Conservation (phyloP, 2,329 filamentous ascomycete species). For the Calonectria pseudoreteaudii region DNA sequence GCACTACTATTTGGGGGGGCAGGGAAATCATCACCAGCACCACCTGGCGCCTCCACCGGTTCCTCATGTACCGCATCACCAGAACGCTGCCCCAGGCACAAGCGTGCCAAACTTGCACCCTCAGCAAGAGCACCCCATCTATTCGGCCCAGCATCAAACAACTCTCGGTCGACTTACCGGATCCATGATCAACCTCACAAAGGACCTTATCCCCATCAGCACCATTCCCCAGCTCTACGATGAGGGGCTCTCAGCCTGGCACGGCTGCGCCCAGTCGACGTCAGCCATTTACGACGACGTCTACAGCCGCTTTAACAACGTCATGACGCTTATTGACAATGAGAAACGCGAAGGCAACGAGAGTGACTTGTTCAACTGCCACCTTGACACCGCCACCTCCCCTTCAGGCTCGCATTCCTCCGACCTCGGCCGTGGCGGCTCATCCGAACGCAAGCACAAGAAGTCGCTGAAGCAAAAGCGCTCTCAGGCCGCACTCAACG, state of each 20-base stretch:
- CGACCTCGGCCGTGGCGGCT: conserved; percentile 21
- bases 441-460: conserved; percentile 10
- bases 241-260: conserved; percentile 57
- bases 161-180: conserved; percentile 50
- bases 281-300: conserved; percentile 69
- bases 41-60: not conserved
- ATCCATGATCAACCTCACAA: conserved; percentile 58
- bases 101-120: not conserved
- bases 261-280: conserved; percentile 56
- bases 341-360: conserved; percentile 67
- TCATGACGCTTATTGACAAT: conserved; percentile 79
- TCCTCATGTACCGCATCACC: conserved; percentile 7
- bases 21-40: not conserved
- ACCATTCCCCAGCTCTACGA: conserved; percentile 52
- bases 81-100: not conserved
- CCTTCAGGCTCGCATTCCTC: conserved; percentile 1
- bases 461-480: conserved; percentile 34
- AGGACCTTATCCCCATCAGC: conserved; percentile 49
- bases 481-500: conserved; percentile 23
- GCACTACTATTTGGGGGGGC: conserved; percentile 58
- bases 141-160: conserved; percentile 31
- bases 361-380: conserved; percentile 62
- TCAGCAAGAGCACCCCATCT: conserved; percentile 15
- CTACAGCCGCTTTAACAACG: conserved; percentile 70
- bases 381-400: conserved; percentile 31